These are phyloP conservation scores for Radiomyces spectabilis DNA, from an alignment of 192 early-diverging fungal species.

Conservation along the genomic window DNA sequence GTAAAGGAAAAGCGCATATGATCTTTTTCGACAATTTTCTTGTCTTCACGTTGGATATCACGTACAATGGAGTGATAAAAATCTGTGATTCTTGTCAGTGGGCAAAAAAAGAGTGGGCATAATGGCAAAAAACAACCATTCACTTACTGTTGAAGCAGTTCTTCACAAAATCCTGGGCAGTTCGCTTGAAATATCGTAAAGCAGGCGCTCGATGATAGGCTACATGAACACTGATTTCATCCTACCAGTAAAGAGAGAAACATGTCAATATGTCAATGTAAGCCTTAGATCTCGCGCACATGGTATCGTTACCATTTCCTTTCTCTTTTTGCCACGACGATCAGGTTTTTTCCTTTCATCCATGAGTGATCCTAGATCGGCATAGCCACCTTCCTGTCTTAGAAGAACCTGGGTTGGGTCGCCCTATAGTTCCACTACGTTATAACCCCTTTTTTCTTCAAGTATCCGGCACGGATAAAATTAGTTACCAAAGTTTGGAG, in stretches of 20 bases:
- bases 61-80: conserved; percentile 28
- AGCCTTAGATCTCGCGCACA: no score
- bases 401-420: conserved; percentile 29
- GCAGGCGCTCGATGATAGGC: not conserved
- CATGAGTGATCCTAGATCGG: conserved; percentile 22
- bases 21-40: conserved; percentile 32
- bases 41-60: conserved; percentile 32
- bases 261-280: not conserved
- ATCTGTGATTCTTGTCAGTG: conserved; percentile 10
- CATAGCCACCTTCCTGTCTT: conserved; percentile 29
- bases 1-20: conserved; percentile 29
- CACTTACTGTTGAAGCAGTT: conserved; percentile 41
- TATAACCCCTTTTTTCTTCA: not conserved
- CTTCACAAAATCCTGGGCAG: conserved; percentile 27
- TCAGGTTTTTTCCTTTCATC: conserved; percentile 24
- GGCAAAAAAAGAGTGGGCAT: not conserved
- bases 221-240: not conserved
- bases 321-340: conserved; percentile 21
- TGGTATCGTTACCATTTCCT: conserved; percentile 19
- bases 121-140: not conserved
- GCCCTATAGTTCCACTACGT: conserved; percentile 14
- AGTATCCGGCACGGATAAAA: no score
- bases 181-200: conserved; percentile 9
- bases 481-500: conserved; percentile 30
- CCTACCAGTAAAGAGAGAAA: not conserved